Conservation (phyloP, 2,329 filamentous ascomycete species). For the Beauveria medogensis region DNA sequence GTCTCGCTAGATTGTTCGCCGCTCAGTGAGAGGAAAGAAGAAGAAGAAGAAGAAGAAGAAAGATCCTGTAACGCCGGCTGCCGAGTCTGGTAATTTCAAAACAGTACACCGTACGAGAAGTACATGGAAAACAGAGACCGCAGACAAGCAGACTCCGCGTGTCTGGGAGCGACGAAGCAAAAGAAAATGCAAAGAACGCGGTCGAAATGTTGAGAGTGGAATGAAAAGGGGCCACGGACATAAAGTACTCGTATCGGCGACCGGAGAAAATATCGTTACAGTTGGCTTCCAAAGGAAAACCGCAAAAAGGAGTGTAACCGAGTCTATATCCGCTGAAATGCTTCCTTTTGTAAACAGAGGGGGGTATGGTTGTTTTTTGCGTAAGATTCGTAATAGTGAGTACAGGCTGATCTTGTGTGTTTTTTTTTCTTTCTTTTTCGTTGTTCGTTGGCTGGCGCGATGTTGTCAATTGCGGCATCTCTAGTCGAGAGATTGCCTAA, state of each 20-base stretch:
- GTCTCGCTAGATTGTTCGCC: no score
- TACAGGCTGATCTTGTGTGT: neutral
- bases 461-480: neutral
- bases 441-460: neutral
- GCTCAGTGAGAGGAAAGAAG: no score
- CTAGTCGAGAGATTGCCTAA: conserved; percentile 12
- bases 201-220: neutral
- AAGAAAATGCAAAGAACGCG: neutral
- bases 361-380: conserved; percentile 4
- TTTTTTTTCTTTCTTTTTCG: neutral
- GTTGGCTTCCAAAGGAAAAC: neutral
- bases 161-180: neutral
- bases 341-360: conserved; percentile 8
- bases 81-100: neutral
- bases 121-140: neutral
- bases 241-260: neutral
- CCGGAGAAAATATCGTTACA: neutral
- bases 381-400: conserved; percentile 4
- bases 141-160: no score
- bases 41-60: neutral
- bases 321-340: conserved; percentile 11
- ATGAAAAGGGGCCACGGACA: neutral
- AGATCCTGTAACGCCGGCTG: conserved; percentile 1
- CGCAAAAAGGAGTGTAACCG: conserved; percentile 8
- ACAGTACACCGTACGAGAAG: neutral